Base-by-base conservation (phyloP, 805 yeast genomes). In the Cyberlindnera americana region DNA sequence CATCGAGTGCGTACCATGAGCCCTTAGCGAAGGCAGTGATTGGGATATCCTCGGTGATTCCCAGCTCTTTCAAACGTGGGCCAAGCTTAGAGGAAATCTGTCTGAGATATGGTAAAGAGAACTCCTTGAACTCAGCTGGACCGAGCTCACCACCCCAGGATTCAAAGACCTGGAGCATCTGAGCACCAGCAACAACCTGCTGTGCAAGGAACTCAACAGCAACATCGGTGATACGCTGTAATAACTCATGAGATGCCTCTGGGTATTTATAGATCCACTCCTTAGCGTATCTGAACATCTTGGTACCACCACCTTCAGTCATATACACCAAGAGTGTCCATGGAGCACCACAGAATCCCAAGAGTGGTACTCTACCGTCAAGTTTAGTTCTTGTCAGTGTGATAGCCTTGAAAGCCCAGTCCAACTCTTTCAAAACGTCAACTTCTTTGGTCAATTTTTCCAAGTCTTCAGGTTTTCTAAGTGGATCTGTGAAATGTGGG, bases 81-180 rank as follows among this genome's bases (percentile, higher is more conserved):
- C 91, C 95, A 33, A 91, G 73, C 49, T 73, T 74, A 15, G 69
- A 65, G 19, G 86, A 75, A 42, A 91, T 90, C 58, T 86, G 86
- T 48, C 72, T 75, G 54, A 93, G 69, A 60, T 87, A 93, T 3
- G 98, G 98, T 55, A 91, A 74, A 4, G 95, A 82, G 62, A 89
- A 93, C 61, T 85, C 90, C 47, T 73, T 73, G 64, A 91, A 93
- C 56, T 93, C 99, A 37, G 68, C 68, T 11, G 96, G 95, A 1
- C 95, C 93, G 42, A 93, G 72, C 65, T 93, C 98, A 37, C 98
- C 96, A 41, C 96, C 99, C 95, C 96, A 90, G 26, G 95, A 84
- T 60, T 93, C 99, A 59, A 93, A 93, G 25, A 93, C 89, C 65
- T 93, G 99, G 45, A 93, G 72, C 81, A 93, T 89, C 68, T 93